A percentile compares a stretch with the other conserved stretches of the same genome.
These are phyloP conservation scores for Tetratostichococcus sp. DNA, from an alignment of 139 green algal genomes.

Conservation along the genomic window DNA sequence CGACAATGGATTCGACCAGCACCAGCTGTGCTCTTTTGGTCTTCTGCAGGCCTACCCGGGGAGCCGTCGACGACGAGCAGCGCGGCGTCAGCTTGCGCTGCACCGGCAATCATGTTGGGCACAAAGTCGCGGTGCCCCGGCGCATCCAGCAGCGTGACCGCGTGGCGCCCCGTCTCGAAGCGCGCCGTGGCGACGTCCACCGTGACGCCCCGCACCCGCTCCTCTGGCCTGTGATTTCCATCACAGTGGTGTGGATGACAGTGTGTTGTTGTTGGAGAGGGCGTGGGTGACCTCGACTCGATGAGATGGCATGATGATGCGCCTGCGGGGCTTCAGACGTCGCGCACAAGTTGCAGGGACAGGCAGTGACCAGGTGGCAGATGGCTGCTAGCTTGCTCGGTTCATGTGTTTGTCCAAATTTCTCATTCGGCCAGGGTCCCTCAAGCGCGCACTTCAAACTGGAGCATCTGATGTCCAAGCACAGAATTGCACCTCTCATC, in stretches of 20 bases:
- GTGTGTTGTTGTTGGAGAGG: no score
- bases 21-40: background rate
- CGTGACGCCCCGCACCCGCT: constrained; percentile 88
- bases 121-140: constrained; percentile 97
- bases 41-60: constrained; percentile 17
- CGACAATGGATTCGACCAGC: background rate
- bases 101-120: constrained; percentile 90
- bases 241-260: no score
- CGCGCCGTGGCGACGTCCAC: constrained; percentile 83
- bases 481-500: constrained; percentile 76
- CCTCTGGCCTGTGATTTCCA: constrained; percentile 49
- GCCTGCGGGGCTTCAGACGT: no score
- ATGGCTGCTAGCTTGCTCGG: no score
- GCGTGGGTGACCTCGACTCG: no score
- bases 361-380: no score
- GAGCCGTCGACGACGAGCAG: constrained; percentile 94
- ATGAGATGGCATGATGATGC: no score
- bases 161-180: constrained; percentile 37
- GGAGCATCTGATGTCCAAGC: no score
- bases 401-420: no score
- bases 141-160: constrained; percentile 87
- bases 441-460: no score
- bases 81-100: constrained; percentile 79
- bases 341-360: no score
- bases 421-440: no score